A percentile compares a stretch with the other conserved stretches of the same genome.
These are phyloP conservation scores for Volutella citrinella DNA, from an alignment of 2,329 filamentous ascomycete species.

Conservation along the genomic window DNA sequence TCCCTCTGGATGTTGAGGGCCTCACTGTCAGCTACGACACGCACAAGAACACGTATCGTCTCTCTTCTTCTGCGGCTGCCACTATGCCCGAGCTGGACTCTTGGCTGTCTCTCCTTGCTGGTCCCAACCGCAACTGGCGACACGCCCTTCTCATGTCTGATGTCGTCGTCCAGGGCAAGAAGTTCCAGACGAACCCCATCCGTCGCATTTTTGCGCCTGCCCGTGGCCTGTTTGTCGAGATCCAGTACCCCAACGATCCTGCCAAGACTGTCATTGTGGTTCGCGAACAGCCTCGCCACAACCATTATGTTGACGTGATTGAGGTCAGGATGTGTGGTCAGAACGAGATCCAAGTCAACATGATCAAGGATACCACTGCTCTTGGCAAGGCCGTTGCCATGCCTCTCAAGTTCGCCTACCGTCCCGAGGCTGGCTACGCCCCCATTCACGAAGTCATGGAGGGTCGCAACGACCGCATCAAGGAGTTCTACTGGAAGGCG, in stretches of 20 bases:
- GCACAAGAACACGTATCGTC: conserved; percentile 78
- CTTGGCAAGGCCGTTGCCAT: conserved; percentile 79
- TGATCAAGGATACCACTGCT: conserved; percentile 91
- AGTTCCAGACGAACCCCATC: conserved; percentile 96
- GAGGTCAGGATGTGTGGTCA: conserved; percentile 74
- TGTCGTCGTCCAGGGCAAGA: conserved; percentile 90
- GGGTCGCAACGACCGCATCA: conserved; percentile 93
- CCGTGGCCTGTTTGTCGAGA: conserved; percentile 85
- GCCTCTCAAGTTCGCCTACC: conserved; percentile 86
- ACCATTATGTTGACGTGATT: conserved; percentile 84
- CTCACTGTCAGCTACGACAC: conserved; percentile 76
- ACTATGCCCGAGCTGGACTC: conserved; percentile 74
- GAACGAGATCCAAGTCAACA: conserved; percentile 80
- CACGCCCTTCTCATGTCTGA: conserved; percentile 93
- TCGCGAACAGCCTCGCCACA: conserved; percentile 80
- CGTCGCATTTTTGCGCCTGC: conserved; percentile 85
- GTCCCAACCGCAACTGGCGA: conserved; percentile 83
- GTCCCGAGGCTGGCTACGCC: conserved; percentile 94
- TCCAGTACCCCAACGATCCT: conserved; percentile 76
- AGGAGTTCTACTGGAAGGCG: conserved; percentile 97
- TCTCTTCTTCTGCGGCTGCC: conserved; percentile 72
- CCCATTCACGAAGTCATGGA: conserved; percentile 97
- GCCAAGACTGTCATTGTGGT: conserved; percentile 81
- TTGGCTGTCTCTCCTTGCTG: conserved; percentile 87
- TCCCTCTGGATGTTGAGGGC: conserved; percentile 78